phyloP scores from a whole-genome alignment of 345 rosid genomes.

The Populus tremula region DNA sequence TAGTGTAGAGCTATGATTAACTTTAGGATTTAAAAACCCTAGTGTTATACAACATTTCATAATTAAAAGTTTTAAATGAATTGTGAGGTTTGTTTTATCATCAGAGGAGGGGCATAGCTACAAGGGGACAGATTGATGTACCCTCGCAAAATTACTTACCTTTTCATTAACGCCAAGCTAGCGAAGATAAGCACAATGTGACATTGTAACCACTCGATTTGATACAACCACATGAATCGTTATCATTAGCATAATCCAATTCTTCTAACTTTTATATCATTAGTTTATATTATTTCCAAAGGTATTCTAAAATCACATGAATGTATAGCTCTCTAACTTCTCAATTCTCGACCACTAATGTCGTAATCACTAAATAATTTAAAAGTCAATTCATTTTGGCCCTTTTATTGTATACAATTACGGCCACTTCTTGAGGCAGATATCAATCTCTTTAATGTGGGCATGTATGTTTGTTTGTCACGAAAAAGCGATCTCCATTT shows the following conservation, averaged over 20 bases:
- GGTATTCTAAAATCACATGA: too few species aligned
- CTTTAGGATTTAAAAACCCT: too few species aligned
- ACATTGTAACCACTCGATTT: conserved; percentile 25
- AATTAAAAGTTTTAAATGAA: background rate
- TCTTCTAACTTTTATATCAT: background rate
- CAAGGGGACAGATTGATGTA: background rate
- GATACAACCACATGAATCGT: conserved; percentile 18
- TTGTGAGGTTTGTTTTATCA: background rate
- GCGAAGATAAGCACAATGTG: conserved; percentile 2
- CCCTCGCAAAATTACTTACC: background rate
- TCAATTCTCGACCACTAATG: background rate
- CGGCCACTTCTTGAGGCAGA: background rate
- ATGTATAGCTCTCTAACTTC: background rate
- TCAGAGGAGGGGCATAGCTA: background rate
- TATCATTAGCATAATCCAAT: background rate
- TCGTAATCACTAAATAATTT: background rate
- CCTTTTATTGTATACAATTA: background rate
- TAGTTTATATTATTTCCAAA: background rate
- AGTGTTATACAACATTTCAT: too few species aligned
- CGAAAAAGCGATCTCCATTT: background rate
- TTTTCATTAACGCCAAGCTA: background rate
- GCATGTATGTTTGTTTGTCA: background rate
- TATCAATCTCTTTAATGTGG: background rate
- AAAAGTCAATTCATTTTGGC: too few species aligned
- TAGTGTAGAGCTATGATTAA: too few species aligned